Base-by-base conservation (phyloP, 2,329 filamentous ascomycete genomes). In the Raffaelea arxii region DNA sequence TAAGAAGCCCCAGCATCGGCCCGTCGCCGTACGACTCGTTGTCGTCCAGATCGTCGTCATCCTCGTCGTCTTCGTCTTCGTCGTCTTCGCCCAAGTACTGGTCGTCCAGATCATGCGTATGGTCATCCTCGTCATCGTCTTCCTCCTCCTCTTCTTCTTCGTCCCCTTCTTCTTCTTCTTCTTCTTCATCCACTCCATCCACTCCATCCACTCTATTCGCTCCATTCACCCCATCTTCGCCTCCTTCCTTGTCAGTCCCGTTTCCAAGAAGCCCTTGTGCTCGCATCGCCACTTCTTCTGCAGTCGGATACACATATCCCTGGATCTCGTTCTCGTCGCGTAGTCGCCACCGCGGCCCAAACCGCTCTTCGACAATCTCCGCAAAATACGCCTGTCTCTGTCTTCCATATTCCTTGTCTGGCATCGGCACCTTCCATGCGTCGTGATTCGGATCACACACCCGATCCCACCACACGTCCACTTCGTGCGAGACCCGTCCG, bases 1-100 rank as follows among this genome's bases (percentile, higher is more conserved):
- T 96, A 46, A 97, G 69, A 14, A 97, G 69, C 12, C 91, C 91
- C 18, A 87, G 84, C 59, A 86, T 75, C 21, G 86, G 84, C 4
- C 86, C 86, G 53, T 89, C 82, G 16, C 77, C 81, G 54, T 85
- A 85, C n/a, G 84, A 86, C 53, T 88, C 83, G 56, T 89, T 84
- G 50, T 89, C 85, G 46, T 82, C 78, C 14, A 75, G 75, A 41
- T 83, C 80, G 44, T 84, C 81, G n/a, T 78, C 74, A 21, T 84
- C 72, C 41, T 83, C 80, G 44, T 84, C 81, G n/a, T 78, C 74
- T 21, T 84, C 72, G 70, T 42, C 73, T 67, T 54, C 69, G 61
- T 55, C 39, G 52, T 65, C 62, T 25, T 59, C 63, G 30, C 62
- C 61, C 2, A 27, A 18, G 14, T 60, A 55, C 16, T 65, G 59